phyloP scores from a whole-genome alignment of 2,329 filamentous ascomycete genomes.

The Colletotrichum liriopes region DNA sequence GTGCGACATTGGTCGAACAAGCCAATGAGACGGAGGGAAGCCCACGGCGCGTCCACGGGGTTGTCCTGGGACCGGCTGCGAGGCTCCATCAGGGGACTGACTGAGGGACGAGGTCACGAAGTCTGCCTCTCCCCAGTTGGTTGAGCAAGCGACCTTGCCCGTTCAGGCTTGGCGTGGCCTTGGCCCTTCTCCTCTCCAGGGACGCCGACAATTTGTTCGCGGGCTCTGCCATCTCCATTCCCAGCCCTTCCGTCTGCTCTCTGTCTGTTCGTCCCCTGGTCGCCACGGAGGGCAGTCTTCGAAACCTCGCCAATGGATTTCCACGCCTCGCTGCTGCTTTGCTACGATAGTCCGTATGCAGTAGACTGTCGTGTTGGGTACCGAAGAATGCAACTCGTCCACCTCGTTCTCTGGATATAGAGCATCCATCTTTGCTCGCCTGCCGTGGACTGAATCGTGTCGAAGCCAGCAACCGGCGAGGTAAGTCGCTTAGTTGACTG shows the following conservation, averaged over 20 bases:
- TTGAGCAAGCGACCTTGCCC: constrained; percentile 10
- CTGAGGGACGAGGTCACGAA: background rate
- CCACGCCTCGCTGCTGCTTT: background rate
- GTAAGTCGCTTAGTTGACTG: background rate
- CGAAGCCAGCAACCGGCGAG: background rate
- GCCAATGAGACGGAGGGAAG: constrained; percentile 21
- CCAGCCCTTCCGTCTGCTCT: background rate
- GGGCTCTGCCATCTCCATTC: constrained; percentile 18
- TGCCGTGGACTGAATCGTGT: background rate
- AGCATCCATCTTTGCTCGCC: background rate
- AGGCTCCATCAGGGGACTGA: background rate
- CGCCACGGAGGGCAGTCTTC: background rate
- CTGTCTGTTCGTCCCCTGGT: background rate
- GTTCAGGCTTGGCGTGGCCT: constrained; percentile 12
- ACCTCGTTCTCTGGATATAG: background rate
- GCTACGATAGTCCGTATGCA: too few species aligned
- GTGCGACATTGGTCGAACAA: constrained; percentile 31
- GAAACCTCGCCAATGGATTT: background rate
- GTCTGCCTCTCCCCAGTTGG: background rate
- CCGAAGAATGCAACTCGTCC: background rate
- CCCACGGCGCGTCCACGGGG: background rate
- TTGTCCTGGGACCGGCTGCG: background rate
- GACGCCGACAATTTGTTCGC: constrained; percentile 11
- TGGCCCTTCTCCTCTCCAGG: background rate
- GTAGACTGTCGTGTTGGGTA: background rate